Conservation (phyloP, 768 basidiomycete species). For the Scleroderma bovista region DNA sequence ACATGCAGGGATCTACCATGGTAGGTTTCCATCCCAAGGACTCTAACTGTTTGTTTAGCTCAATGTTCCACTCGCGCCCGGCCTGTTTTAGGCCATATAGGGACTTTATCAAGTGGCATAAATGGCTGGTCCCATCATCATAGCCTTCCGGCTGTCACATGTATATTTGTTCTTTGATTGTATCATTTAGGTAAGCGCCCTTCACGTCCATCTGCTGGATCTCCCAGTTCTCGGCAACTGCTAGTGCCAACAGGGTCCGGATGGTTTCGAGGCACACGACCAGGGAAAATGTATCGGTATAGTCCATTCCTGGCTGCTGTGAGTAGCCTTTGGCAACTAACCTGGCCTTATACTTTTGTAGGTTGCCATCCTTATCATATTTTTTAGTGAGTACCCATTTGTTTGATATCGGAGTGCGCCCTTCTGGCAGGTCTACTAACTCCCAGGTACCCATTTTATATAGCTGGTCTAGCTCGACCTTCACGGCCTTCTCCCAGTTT, state of each 20-base stretch:
- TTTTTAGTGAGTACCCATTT: conserved; percentile 21
- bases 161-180: conserved; percentile 28
- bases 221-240: conserved; percentile 16
- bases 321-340: conserved; percentile 37
- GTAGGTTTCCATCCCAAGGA: conserved; percentile 11
- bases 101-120: conserved; percentile 15
- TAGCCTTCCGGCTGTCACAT: conserved; percentile 26
- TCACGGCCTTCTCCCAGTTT: conserved; percentile 2
- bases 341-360: conserved; percentile 25
- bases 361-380: not conserved
- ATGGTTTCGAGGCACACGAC: conserved; percentile 22
- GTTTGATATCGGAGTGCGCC: conserved; percentile 13
- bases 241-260: conserved; percentile 16
- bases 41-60: conserved; percentile 16
- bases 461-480: not conserved
- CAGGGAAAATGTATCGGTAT: conserved; percentile 29
- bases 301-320: conserved; percentile 33
- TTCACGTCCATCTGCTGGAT: conserved; percentile 27
- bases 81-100: conserved; percentile 30
- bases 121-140: conserved; percentile 6
- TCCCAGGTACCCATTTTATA: conserved; percentile 12
- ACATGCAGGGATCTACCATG: conserved; percentile 14
- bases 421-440: conserved; percentile 18
- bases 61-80: conserved; percentile 24
- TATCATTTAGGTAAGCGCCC: conserved; percentile 25